phyloP scores from a whole-genome alignment of 2,329 filamentous ascomycete species.

The Zasmidium cellare region DNA sequence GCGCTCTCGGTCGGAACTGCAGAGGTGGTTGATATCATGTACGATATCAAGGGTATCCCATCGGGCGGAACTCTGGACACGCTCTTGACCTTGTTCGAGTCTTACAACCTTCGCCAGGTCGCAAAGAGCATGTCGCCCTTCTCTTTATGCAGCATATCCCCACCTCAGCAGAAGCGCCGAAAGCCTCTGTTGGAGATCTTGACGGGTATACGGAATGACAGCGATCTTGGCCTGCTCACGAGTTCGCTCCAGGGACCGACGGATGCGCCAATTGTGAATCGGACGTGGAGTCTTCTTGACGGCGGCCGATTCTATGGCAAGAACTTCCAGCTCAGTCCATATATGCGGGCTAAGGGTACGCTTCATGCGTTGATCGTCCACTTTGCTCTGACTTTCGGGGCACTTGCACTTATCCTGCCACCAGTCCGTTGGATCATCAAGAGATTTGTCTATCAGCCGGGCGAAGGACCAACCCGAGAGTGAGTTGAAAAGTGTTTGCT shows the following conservation, averaged over 20 bases:
- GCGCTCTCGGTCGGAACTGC: conserved; percentile 53
- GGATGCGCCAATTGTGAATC: conserved; percentile 60
- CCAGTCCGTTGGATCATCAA: conserved; percentile 55
- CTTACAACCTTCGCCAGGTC: conserved; percentile 50
- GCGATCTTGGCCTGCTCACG: conserved; percentile 60
- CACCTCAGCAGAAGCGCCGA: conserved; percentile 31
- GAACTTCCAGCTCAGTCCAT: conserved; percentile 59
- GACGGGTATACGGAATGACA: conserved; percentile 55
- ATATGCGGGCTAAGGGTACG: conserved; percentile 52
- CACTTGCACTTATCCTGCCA: conserved; percentile 51
- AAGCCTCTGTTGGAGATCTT: conserved; percentile 40
- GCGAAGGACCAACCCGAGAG: conserved; percentile 50
- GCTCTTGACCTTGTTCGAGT: conserved; percentile 57
- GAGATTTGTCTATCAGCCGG: conserved; percentile 51
- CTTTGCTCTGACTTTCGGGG: conserved; percentile 45
- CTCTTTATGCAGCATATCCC: conserved; percentile 49
- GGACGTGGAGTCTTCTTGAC: conserved; percentile 58
- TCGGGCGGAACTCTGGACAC: conserved; percentile 66
- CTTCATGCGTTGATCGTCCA: conserved; percentile 53
- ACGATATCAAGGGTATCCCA: conserved; percentile 54
- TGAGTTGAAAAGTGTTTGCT: conserved; percentile 24
- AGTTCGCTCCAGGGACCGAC: conserved; percentile 53
- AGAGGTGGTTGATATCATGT: conserved; percentile 47
- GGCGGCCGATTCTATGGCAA: conserved; percentile 56
- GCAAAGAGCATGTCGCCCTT: conserved; percentile 51